phyloP scores from a whole-genome alignment of 768 basidiomycete species.

The Russula compacta region DNA sequence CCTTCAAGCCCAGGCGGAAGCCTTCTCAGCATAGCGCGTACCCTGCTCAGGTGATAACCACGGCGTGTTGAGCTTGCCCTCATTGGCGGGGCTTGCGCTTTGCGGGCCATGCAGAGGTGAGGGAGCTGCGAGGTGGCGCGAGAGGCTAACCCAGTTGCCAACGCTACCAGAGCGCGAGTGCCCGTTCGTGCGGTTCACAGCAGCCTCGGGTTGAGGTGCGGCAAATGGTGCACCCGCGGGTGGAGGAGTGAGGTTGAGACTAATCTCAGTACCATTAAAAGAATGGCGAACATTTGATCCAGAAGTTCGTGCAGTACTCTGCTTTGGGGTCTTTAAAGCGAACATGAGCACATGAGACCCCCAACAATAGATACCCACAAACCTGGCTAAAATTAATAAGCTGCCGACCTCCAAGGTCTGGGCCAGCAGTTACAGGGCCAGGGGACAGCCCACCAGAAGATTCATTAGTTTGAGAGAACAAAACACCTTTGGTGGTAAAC shows the following conservation, averaged over 20 bases:
- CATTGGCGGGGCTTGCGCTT: slow-evolving; percentile 48
- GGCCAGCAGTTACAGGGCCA: slow-evolving; percentile 76
- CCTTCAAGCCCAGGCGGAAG: slow-evolving; percentile 39
- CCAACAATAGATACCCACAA: slow-evolving; percentile 19
- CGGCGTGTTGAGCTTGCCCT: slow-evolving; percentile 45
- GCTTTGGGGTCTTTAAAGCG: slow-evolving; percentile 27
- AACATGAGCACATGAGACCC: slow-evolving; percentile 6
- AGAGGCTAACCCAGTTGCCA: slow-evolving; percentile 66
- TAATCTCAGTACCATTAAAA: slow-evolving; percentile 62
- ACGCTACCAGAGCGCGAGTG: slow-evolving; percentile 75
- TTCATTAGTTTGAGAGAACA: slow-evolving; percentile 50
- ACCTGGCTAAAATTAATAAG: slow-evolving; percentile 67
- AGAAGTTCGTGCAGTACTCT: slow-evolving; percentile 35
- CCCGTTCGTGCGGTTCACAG: slow-evolving; percentile 41
- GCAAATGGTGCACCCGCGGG: slow-evolving; percentile 41
- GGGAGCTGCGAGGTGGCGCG: slow-evolving; percentile 42
- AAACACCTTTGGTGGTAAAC: slow-evolving; percentile 41
- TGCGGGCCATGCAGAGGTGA: slow-evolving; percentile 41
- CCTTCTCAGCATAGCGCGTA: slow-evolving; percentile 41
- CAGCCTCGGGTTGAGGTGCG: slow-evolving; percentile 32
- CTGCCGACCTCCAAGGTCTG: slow-evolving; percentile 75
- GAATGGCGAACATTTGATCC: slow-evolving; percentile 54
- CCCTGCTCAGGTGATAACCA: slow-evolving; percentile 41
- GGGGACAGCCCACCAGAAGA: slow-evolving; percentile 58
- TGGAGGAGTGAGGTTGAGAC: slow-evolving; percentile 49